phyloP scores from a whole-genome alignment of 2,329 filamentous ascomycete genomes.

The Kalmusia sp. region DNA sequence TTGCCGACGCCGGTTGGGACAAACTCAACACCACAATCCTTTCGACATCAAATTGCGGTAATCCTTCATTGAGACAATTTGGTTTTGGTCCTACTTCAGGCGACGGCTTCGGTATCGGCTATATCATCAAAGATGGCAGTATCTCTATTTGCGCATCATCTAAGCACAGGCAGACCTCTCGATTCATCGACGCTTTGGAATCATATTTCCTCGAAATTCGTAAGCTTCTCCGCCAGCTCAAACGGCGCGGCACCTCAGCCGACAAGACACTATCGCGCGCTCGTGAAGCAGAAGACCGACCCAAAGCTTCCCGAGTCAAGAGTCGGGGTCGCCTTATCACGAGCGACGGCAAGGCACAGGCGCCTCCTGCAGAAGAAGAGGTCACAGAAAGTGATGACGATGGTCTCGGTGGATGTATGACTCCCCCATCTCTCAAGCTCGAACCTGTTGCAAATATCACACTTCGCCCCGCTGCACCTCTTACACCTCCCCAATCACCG shows the following conservation, averaged over 20 bases:
- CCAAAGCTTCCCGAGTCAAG: conserved; percentile 64
- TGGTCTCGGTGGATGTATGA: conserved; percentile 85
- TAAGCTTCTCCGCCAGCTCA: conserved; percentile 77
- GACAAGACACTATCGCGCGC: conserved; percentile 64
- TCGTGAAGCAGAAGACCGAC: conserved; percentile 66
- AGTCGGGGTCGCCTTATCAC: conserved; percentile 76
- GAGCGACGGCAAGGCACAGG: conserved; percentile 57
- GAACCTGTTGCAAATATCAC: conserved; percentile 27
- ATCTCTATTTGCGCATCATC: conserved; percentile 91
- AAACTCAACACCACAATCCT: conserved; percentile 93
- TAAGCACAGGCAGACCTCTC: conserved; percentile 91
- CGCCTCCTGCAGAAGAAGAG: conserved; percentile 68
- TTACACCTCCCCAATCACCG: conserved; percentile 45
- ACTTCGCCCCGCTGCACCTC: conserved; percentile 24
- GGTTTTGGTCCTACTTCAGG: conserved; percentile 94
- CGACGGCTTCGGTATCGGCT: conserved; percentile 96
- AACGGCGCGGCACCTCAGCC: conserved; percentile 60
- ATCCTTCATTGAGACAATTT: conserved; percentile 92
- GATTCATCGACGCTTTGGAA: conserved; percentile 89
- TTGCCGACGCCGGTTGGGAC: conserved; percentile 90
- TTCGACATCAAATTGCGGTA: conserved; percentile 98
- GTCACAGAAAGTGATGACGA: conserved; percentile 83
- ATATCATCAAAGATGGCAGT: conserved; percentile 95
- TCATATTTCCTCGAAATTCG: conserved; percentile 90
- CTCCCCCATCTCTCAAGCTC: conserved; percentile 37